phyloP scores from a whole-genome alignment of 169 alveolate genomes.

The Plasmodium vivax region DNA sequence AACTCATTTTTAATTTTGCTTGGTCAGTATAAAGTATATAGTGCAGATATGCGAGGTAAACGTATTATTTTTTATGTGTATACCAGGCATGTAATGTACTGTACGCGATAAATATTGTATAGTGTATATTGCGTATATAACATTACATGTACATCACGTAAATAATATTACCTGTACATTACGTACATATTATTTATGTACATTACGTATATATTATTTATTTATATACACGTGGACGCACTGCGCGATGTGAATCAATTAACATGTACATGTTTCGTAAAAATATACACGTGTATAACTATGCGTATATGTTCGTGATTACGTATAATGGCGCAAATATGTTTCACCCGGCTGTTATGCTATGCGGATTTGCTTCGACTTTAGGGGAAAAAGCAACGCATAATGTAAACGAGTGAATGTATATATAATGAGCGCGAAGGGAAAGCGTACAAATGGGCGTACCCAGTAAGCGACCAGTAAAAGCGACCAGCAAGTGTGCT shows the following conservation, averaged over 20 bases:
- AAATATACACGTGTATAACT: background rate
- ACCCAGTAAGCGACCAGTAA: too few relatives aligned
- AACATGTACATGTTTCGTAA: background rate
- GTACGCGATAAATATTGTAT: background rate
- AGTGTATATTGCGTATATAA: background rate
- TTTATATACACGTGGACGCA: background rate
- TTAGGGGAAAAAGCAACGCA: background rate
- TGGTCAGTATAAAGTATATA: background rate
- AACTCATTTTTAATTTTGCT: slow-evolving; percentile 10
- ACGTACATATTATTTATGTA: too few relatives aligned
- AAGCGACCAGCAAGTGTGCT: background rate
- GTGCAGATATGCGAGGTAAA: slow-evolving; percentile 18
- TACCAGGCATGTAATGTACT: background rate
- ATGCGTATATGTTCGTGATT: background rate
- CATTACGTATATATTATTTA: too few relatives aligned
- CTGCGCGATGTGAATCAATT: background rate
- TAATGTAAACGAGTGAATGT: background rate
- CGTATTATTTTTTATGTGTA: slow-evolving; percentile 44
- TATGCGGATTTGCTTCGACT: slow-evolving; percentile 15
- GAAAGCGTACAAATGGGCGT: background rate
- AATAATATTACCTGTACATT: too few relatives aligned
- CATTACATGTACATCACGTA: background rate
- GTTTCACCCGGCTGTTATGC: background rate
- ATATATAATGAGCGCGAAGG: background rate
- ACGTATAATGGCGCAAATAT: background rate